Evolutionary conservation across 345 rosid genomes (phyloP).

Genomic region (Corymbia maculata): DNA sequence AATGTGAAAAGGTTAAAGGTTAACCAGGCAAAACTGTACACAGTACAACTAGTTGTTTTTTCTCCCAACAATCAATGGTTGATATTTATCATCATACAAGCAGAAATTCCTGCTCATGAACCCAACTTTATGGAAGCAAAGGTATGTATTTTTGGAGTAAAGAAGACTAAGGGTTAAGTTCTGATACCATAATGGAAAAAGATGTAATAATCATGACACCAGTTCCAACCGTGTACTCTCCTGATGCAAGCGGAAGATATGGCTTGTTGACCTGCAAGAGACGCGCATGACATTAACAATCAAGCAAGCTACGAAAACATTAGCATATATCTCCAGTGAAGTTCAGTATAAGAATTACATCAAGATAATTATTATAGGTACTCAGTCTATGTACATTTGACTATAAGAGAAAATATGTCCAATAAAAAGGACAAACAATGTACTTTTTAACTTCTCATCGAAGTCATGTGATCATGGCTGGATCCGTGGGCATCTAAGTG

Average conservation of each 20-base stretch:
- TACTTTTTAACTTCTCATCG: neutral
- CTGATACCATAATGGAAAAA: constrained; percentile 68
- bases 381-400: neutral
- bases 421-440: neutral
- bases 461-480: neutral
- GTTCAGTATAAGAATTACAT: neutral
- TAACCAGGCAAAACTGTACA: neutral
- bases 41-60: neutral
- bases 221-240: constrained; percentile 64
- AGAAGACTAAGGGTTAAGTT: neutral
- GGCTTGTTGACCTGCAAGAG: constrained; percentile 83
- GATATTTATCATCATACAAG: neutral
- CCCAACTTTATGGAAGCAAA: neutral
- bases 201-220: constrained; percentile 53
- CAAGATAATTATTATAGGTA: neutral
- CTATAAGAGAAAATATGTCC: neutral
- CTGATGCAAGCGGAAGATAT: constrained; percentile 93
- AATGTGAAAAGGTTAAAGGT: neutral
- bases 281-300: neutral
- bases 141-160: neutral
- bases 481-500: neutral
- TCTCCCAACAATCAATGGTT: neutral
- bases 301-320: neutral
- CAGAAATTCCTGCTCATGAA: neutral
- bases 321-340: neutral